Base-by-base conservation (phyloP, 164 flowering plant species). In the Magnolia changhungtana region DNA sequence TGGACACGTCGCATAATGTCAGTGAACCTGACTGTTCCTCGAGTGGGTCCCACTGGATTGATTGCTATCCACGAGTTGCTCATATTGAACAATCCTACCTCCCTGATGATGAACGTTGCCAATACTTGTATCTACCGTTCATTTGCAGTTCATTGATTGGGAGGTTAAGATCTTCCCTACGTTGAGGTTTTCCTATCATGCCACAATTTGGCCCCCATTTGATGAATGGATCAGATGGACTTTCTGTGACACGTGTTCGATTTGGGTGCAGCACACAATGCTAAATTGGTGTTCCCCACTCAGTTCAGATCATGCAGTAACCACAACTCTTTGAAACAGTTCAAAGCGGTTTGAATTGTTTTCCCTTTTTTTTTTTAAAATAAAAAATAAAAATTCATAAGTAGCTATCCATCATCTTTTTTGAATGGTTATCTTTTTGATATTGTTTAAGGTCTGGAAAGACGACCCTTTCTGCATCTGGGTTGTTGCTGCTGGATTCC, bases 401-500 rank as follows among this genome's bases (percentile, higher is more conserved):
- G 7, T 37, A 55, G 61, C 52, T 8, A 37, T 37, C 20, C 21
- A 19, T 37, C 13, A 61, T 45, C 50, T 27, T 50, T 29, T 21
- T 11, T n/a, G 5, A 18, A 7, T 16, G 24, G 52, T 49, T 45
- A 13, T 50, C 20, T 64, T 8, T 58, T 27, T 72, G 8, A 59
- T 70, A 4, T 23, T 72, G 66, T 67, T 77, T 51, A 78, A 95
- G 98, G 74, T 91, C 89, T 63, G 98, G 98, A 19, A 90, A 76
- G 65, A 93, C 97, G 27, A 88, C 95, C 13, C 85, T 95, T 19
- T 95, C 98, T 71, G 94, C 98, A 49, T 95, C 98, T 49, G 97
- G 98, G 70, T 63, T 90, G 82, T 51, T 93, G 61, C 76, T 93
- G 81, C 93, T 96, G 3, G 77, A 83, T 58, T 79, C 82, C 61